A percentile compares a stretch with the other conserved stretches of the same genome.
Conservation (phyloP, 148 eudicot species). For the Tetragonia tetragonoides region DNA sequence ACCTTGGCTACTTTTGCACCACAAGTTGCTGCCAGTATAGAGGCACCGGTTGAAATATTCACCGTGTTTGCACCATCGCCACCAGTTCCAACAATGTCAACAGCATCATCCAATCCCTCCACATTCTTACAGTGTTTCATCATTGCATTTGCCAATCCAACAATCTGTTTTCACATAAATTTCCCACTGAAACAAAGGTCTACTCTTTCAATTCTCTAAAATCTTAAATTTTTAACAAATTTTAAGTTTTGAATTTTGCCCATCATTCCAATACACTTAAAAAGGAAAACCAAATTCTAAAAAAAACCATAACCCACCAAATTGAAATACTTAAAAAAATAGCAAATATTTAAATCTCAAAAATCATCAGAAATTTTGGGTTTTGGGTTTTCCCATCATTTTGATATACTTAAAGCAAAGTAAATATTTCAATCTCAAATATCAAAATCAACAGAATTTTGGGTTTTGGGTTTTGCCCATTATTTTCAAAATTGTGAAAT, state of each 20-base stretch:
- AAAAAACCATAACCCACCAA: neutral
- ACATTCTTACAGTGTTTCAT: slow-evolving; percentile 65
- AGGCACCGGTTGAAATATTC: slow-evolving; percentile 92
- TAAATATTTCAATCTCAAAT: neutral
- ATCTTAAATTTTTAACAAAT: neutral
- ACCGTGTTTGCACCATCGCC: slow-evolving; percentile 99
- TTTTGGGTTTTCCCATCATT: too few relatives aligned
- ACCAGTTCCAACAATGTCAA: slow-evolving; percentile 97
- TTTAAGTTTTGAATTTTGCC: neutral
- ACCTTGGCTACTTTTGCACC: slow-evolving; percentile 99
- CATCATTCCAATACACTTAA: too few relatives aligned
- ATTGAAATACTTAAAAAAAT: neutral
- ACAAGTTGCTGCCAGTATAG: slow-evolving; percentile 91
- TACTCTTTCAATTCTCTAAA: slow-evolving; percentile 4
- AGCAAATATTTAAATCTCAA: neutral
- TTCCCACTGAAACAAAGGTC: slow-evolving; percentile 11
- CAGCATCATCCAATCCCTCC: slow-evolving; percentile 69
- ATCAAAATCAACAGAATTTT: neutral
- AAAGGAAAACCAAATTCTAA: neutral
- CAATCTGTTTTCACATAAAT: slow-evolving; percentile 47
- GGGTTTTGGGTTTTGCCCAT: neutral
- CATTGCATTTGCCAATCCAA: slow-evolving; percentile 97
- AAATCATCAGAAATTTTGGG: neutral
- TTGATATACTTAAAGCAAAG: neutral
- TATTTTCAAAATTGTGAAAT: neutral